Evolutionary conservation across 148 eudicot species (phyloP).

Genomic region (Nyssa sinensis): DNA sequence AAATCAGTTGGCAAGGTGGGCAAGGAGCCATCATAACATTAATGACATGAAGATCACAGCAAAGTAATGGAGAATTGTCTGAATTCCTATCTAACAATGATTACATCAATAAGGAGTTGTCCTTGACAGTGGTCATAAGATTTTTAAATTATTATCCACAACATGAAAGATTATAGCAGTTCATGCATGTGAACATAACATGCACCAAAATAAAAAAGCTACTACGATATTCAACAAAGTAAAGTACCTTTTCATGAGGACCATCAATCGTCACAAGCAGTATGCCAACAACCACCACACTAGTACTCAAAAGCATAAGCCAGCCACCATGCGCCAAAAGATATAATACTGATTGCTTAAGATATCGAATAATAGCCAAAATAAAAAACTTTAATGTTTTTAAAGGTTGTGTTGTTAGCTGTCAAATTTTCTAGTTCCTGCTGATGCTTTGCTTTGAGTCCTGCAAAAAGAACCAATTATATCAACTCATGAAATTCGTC

Average conservation of each 20-base stretch:
- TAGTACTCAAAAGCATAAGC: slow-evolving; percentile 50
- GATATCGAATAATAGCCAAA: slow-evolving; percentile 60
- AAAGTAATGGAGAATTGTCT: not conserved
- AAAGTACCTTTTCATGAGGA: slow-evolving; percentile 88
- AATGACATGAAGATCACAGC: not conserved
- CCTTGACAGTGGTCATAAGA: not conserved
- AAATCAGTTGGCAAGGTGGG: not conserved
- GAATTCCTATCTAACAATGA: not conserved
- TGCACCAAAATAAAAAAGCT: too few relatives aligned
- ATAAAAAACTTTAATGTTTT: slow-evolving; percentile 72
- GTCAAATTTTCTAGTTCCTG: slow-evolving; percentile 72
- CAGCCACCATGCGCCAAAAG: slow-evolving; percentile 67
- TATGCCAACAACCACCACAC: slow-evolving; percentile 39
- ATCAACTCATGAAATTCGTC: slow-evolving; percentile 12
- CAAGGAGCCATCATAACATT: not conserved
- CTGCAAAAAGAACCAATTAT: slow-evolving; percentile 40
- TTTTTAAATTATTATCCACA: not conserved
- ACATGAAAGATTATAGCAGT: not conserved
- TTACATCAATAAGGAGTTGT: not conserved
- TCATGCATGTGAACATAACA: not conserved
- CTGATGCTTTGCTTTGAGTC: slow-evolving; percentile 61
- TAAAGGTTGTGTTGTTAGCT: slow-evolving; percentile 66
- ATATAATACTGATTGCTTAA: slow-evolving; percentile 52
- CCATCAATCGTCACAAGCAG: slow-evolving; percentile 63
- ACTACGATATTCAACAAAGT: slow-evolving; percentile 7